phyloP scores from a whole-genome alignment of 2,329 filamentous ascomycete genomes.

The Rhinocladiella mackenziei region DNA sequence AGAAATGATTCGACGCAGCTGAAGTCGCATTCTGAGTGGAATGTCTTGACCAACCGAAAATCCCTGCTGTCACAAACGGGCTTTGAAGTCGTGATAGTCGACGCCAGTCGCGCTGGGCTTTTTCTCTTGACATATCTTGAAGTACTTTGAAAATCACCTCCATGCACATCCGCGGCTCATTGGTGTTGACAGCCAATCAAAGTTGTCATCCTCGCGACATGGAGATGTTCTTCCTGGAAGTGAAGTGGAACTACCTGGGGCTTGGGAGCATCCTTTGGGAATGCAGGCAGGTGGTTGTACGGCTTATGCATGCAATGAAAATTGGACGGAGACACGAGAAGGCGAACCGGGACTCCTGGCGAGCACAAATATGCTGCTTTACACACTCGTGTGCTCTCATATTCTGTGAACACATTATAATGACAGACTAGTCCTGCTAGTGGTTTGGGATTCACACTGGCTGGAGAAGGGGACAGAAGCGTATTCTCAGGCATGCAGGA shows the following conservation, averaged over 20 bases:
- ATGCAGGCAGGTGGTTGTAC: conserved; percentile 40
- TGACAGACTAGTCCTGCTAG: conserved; percentile 63
- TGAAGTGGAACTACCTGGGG: conserved; percentile 46
- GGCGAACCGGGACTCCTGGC: conserved; percentile 44
- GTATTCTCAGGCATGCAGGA: conserved; percentile 53
- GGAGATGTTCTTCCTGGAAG: conserved; percentile 48
- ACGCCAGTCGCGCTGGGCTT: conserved; percentile 38
- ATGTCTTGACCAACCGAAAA: conserved; percentile 50
- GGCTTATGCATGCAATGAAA: conserved; percentile 39
- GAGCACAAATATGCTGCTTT: conserved; percentile 56
- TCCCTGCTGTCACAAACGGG: conserved; percentile 34
- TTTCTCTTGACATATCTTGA: conserved; percentile 46
- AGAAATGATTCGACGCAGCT: conserved; percentile 64
- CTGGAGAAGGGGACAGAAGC: conserved; percentile 46
- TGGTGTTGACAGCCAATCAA: conserved; percentile 52
- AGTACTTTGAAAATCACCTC: conserved; percentile 48
- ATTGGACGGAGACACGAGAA: conserved; percentile 52
- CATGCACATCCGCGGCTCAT: conserved; percentile 51
- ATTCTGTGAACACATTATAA: conserved; percentile 56
- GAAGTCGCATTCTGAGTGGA: conserved; percentile 58
- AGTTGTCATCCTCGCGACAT: conserved; percentile 51
- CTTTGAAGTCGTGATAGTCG: conserved; percentile 46
- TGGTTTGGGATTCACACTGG: conserved; percentile 50
- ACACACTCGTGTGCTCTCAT: conserved; percentile 39
- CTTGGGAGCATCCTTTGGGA: conserved; percentile 32